Percentiles rank a stretch among this genome's conserved stretches.
Conservation (phyloP, 495 filamentous ascomycete species). For the Tricharina praecox region DNA sequence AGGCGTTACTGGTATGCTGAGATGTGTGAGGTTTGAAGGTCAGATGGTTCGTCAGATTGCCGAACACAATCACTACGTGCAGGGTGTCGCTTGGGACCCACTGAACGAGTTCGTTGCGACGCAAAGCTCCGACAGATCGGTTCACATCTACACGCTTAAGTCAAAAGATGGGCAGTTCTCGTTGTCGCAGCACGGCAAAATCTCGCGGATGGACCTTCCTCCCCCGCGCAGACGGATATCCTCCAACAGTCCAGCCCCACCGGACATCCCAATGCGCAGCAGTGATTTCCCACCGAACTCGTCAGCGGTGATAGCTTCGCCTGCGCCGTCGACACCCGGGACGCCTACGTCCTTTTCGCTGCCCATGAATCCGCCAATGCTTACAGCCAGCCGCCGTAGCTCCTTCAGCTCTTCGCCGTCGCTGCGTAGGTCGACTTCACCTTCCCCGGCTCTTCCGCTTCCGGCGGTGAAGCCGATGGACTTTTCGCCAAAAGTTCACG, state of each 20-base stretch:
- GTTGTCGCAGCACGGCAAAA: slow-evolving; percentile 56
- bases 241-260: slow-evolving; percentile 82
- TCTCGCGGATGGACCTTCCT: slow-evolving; percentile 77
- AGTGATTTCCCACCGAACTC: slow-evolving; percentile 28
- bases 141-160: slow-evolving; percentile 90
- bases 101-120: slow-evolving; percentile 96
- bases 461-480: slow-evolving; percentile 95
- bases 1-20: slow-evolving; percentile 8
- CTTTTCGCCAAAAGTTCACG: slow-evolving; percentile 59
- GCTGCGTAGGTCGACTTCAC: slow-evolving; percentile 74
- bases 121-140: slow-evolving; percentile 92
- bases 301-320: slow-evolving; percentile 41
- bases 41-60: slow-evolving; percentile 89
- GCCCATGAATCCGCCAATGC: slow-evolving; percentile 91
- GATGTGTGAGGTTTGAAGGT: slow-evolving; percentile 35
- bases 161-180: slow-evolving; percentile 95
- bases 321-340: slow-evolving; percentile 80
- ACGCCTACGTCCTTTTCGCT: slow-evolving; percentile 77
- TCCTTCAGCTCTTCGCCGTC: slow-evolving; percentile 84
- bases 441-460: slow-evolving; percentile 75
- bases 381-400: slow-evolving; percentile 79
- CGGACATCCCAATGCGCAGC: slow-evolving; percentile 40
- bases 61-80: slow-evolving; percentile 97
- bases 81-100: slow-evolving; percentile 97
- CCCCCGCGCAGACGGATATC: slow-evolving; percentile 56